A percentile compares a stretch with the other conserved stretches of the same genome.
These are phyloP conservation scores for Talaromyces thailandensis DNA, from an alignment of 495 filamentous ascomycete species.

Conservation along the genomic window DNA sequence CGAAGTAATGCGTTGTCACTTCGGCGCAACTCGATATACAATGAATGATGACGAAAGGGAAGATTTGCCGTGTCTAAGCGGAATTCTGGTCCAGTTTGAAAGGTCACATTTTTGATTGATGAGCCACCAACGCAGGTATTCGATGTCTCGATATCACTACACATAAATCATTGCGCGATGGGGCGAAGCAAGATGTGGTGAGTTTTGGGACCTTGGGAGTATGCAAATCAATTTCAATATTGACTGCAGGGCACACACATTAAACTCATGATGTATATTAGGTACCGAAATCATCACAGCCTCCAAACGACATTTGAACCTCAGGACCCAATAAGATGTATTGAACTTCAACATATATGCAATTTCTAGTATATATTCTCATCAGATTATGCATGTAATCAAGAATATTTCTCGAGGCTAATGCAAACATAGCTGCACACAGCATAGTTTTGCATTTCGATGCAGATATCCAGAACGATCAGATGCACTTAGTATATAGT, in stretches of 20 bases:
- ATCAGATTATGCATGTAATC: background rate
- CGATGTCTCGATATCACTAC: background rate
- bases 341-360: background rate
- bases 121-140: background rate
- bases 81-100: background rate
- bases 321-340: background rate
- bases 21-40: background rate
- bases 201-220: background rate
- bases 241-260: background rate
- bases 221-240: background rate
- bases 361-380: background rate
- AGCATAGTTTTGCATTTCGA: background rate
- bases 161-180: background rate
- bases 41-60: background rate
- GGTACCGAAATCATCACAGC: background rate
- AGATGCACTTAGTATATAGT: background rate
- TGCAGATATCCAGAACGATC: background rate
- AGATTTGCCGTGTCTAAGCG: background rate
- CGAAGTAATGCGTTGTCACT: background rate
- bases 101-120: background rate
- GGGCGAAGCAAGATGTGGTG: background rate
- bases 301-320: background rate
- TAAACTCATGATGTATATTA: background rate
- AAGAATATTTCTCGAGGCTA: background rate
- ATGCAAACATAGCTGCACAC: background rate